Conservation (phyloP, 1,284 basidiomycete species). For the Sporisorium graminicola region DNA sequence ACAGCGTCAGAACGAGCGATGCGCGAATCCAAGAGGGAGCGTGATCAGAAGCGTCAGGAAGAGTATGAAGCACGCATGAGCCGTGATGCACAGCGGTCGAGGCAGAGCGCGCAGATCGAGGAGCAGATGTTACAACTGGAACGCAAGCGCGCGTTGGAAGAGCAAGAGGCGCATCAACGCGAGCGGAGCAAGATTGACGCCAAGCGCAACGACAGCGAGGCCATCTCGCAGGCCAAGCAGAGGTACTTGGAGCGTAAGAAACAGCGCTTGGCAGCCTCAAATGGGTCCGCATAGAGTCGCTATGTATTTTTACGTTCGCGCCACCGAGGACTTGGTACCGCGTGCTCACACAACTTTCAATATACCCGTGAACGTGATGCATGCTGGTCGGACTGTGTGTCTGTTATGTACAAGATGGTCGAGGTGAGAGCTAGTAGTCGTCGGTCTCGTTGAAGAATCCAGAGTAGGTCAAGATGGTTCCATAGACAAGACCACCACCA, state of each 20-base stretch:
- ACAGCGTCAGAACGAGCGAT: constrained; percentile 5
- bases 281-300: not conserved
- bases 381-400: constrained; percentile 7
- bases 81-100: constrained; percentile 46
- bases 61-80: constrained; percentile 50
- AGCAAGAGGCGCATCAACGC: constrained; percentile 25
- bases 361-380: constrained; percentile 18
- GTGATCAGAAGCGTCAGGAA: constrained; percentile 39
- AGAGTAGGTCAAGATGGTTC: constrained; percentile 75
- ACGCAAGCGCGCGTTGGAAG: constrained; percentile 37
- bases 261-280: constrained; percentile 27
- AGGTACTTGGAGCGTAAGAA: constrained; percentile 70
- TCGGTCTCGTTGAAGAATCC: constrained; percentile 64
- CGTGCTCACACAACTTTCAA: not conserved
- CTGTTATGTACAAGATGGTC: constrained; percentile 30
- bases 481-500: constrained; percentile 94
- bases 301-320: no score
- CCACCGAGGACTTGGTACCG: no score
- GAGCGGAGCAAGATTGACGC: constrained; percentile 37
- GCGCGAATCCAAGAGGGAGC: constrained; percentile 18
- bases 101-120: constrained; percentile 54
- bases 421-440: constrained; percentile 36
- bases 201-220: constrained; percentile 41
- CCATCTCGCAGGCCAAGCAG: constrained; percentile 50
- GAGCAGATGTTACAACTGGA: constrained; percentile 61